These are phyloP conservation scores for Pneumocystis oryctolagi DNA, from an alignment of 1,139 yeast genomes.

Conservation along the genomic window DNA sequence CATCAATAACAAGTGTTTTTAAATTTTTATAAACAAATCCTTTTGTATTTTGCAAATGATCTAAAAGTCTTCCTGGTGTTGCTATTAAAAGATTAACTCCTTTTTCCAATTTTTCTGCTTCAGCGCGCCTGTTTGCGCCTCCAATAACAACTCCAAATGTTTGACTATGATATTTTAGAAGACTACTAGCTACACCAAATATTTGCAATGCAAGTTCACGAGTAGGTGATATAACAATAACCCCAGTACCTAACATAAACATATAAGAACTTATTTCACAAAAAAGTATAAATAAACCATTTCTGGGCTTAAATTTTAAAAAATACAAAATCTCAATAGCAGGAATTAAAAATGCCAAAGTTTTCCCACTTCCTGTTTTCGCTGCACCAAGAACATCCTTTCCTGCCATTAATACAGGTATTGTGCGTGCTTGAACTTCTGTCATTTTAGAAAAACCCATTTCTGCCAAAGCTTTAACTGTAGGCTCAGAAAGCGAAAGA, in stretches of 20 bases:
- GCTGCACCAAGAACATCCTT: constrained; percentile 95
- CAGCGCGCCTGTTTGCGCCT: constrained; percentile 94
- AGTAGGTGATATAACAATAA: constrained; percentile 72
- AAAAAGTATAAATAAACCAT: constrained; percentile 31
- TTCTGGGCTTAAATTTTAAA: constrained; percentile 77
- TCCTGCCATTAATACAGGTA: constrained; percentile 89
- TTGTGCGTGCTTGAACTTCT: constrained; percentile 81
- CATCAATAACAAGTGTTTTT: constrained; percentile 87
- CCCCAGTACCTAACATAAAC: constrained; percentile 40
- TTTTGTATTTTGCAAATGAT: constrained; percentile 86
- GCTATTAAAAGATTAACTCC: constrained; percentile 92
- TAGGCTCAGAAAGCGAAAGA: constrained; percentile 64
- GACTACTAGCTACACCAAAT: constrained; percentile 89
- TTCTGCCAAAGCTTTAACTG: constrained; percentile 57
- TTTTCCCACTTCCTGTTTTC: constrained; percentile 95
- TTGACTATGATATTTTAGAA: constrained; percentile 82
- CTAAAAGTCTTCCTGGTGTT: constrained; percentile 92
- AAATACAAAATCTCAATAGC: constrained; percentile 85
- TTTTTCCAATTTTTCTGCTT: constrained; percentile 81
- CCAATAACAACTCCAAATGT: constrained; percentile 95
- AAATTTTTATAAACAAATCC: constrained; percentile 90
- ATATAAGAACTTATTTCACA: neutral
- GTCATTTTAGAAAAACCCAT: constrained; percentile 92
- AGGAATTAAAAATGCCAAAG: constrained; percentile 86
- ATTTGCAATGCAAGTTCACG: constrained; percentile 91